phyloP scores from a whole-genome alignment of 441 rosid species.

The Dalechampia spathulata region DNA sequence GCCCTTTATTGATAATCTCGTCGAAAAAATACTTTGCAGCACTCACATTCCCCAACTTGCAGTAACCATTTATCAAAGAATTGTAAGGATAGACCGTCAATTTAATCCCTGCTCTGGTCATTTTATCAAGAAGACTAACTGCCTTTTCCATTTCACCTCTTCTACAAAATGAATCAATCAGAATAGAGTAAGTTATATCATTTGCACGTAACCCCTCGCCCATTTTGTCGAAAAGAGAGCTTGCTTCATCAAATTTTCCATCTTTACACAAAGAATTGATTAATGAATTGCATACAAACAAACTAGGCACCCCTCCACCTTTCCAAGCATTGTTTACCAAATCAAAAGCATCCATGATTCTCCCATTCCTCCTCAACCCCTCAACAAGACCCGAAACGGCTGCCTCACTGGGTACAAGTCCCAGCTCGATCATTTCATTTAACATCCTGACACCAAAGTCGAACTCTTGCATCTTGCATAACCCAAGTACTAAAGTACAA shows the following conservation, averaged over 20 bases:
- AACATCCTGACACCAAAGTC: constrained; percentile 45
- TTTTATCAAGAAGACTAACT: constrained; percentile 36
- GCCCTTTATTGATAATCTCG: constrained; percentile 49
- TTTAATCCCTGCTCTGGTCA: constrained; percentile 43
- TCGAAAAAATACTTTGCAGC: constrained; percentile 43
- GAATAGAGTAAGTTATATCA: constrained; percentile 59
- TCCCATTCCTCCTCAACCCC: constrained; percentile 64
- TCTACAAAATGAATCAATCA: constrained; percentile 75
- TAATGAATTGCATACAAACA: constrained; percentile 66
- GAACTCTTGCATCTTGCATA: constrained; percentile 56
- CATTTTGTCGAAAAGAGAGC: constrained; percentile 57
- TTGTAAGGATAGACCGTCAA: constrained; percentile 62
- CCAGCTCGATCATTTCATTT: constrained; percentile 60
- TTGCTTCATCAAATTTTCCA: constrained; percentile 53
- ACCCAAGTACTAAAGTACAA: constrained; percentile 59
- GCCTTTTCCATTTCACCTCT: constrained; percentile 61
- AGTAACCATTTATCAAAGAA: constrained; percentile 70
- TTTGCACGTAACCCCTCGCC: constrained; percentile 37
- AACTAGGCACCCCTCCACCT: constrained; percentile 46
- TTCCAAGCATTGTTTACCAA: constrained; percentile 43
- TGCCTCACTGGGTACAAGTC: constrained; percentile 58
- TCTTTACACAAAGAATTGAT: constrained; percentile 62
- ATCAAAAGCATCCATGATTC: constrained; percentile 39
- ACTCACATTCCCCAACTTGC: constrained; percentile 56
- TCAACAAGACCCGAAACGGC: constrained; percentile 57